Evolutionary conservation across 1,139 yeast species (phyloP).

Genomic region (Yamadazyma dendronema): DNA sequence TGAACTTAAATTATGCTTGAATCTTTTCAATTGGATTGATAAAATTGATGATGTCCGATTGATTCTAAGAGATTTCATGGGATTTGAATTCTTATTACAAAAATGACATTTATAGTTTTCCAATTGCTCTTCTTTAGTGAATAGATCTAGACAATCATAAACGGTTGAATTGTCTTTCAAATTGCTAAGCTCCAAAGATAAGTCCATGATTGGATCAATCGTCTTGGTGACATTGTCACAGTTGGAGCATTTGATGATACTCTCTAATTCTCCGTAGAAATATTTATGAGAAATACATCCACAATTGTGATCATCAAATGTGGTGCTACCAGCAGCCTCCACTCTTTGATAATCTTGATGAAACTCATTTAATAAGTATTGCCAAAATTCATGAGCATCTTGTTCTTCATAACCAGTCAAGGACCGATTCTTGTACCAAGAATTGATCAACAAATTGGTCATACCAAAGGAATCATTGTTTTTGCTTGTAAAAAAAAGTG

Average conservation of each 20-base stretch:
- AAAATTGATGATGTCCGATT: constrained; percentile 73
- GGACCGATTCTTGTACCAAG: constrained; percentile 80
- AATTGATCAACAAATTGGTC: constrained; percentile 67
- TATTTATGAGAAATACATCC: constrained; percentile 86
- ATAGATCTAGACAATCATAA: constrained; percentile 68
- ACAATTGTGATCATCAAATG: constrained; percentile 36
- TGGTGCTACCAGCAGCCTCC: constrained; percentile 1
- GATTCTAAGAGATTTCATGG: constrained; percentile 67
- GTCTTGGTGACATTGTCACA: constrained; percentile 69
- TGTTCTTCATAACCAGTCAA: constrained; percentile 95
- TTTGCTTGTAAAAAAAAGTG: constrained; percentile 56
- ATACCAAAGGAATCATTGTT: constrained; percentile 70
- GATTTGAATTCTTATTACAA: constrained; percentile 62
- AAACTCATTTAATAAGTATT: constrained; percentile 79
- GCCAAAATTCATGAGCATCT: constrained; percentile 98
- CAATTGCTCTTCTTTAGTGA: constrained; percentile 72
- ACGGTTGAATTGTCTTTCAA: constrained; percentile 30
- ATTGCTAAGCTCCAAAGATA: constrained; percentile 68
- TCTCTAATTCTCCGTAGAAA: constrained; percentile 93
- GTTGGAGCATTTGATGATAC: constrained; percentile 70
- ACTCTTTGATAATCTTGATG: constrained; percentile 51
- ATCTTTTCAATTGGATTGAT: constrained; percentile 82
- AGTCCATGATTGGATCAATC: constrained; percentile 86
- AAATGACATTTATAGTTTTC: constrained; percentile 71
- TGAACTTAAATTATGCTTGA: constrained; percentile 65